phyloP scores from a whole-genome alignment of 306 rosid species.

The Vachellia pachyceras region DNA sequence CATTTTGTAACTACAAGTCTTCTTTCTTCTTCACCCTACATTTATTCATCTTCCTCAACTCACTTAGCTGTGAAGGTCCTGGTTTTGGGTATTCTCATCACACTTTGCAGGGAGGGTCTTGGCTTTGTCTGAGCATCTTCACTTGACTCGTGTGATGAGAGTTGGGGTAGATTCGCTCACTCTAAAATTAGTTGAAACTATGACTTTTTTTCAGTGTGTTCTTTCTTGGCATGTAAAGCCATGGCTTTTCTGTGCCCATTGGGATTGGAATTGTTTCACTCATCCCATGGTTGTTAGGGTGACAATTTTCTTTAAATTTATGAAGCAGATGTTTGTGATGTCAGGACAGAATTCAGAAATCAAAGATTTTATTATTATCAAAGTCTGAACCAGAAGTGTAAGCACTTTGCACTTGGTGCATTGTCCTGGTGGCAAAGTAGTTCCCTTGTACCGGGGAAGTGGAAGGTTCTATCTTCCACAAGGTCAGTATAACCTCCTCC shows the following conservation, averaged over 20 bases:
- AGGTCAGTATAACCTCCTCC: no score
- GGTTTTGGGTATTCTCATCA: not conserved
- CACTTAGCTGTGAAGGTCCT: no score
- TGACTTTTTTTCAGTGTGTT: no score
- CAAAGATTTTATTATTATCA: not conserved
- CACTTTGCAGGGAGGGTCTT: not conserved
- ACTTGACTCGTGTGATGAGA: no score
- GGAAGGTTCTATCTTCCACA: no score
- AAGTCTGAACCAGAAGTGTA: not conserved
- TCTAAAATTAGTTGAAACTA: no score
- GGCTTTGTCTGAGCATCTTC: not conserved
- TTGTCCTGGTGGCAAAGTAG: no score
- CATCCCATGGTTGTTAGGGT: not conserved
- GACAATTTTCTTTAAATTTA: not conserved
- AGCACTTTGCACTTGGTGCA: no score
- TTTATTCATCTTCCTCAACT: not conserved
- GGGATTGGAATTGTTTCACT: not conserved
- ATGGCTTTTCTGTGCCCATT: not conserved
- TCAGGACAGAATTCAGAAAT: no score
- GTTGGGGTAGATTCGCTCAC: no score
- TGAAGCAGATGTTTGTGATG: no score
- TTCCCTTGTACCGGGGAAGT: no score
- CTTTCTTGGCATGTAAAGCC: not conserved
- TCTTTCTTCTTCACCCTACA: not conserved
- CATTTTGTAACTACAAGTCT: not conserved